Evolutionary conservation across 2,329 filamentous ascomycete genomes (phyloP).

Genomic region (Berkeleyomyces basicola): DNA sequence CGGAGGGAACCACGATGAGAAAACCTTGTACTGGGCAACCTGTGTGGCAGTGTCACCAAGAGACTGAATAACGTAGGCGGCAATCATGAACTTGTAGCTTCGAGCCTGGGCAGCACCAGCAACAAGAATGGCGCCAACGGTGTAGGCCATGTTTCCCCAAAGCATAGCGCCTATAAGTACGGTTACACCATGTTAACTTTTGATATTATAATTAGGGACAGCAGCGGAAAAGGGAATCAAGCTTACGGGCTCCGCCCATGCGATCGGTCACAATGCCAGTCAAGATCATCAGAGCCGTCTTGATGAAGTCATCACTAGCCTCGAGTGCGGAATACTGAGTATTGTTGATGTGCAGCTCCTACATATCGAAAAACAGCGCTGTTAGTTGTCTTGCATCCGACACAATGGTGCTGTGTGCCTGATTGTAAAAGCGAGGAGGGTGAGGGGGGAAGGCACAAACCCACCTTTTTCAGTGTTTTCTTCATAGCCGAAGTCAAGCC

Average conservation of each 20-base stretch:
- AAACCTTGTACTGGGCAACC: constrained; percentile 48
- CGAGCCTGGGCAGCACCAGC: constrained; percentile 39
- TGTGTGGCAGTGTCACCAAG: constrained; percentile 48
- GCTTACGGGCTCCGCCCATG: constrained; percentile 36
- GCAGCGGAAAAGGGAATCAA: neutral
- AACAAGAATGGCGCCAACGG: constrained; percentile 39
- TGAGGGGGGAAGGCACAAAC: neutral
- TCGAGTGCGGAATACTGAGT: constrained; percentile 41
- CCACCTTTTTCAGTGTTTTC: constrained; percentile 38
- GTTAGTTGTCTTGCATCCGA: neutral
- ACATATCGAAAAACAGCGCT: neutral
- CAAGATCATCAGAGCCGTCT: constrained; percentile 35
- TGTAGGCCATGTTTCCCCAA: constrained; percentile 45
- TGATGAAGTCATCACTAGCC: constrained; percentile 46
- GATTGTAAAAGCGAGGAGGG: neutral
- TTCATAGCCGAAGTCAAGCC: constrained; percentile 46
- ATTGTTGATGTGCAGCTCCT: constrained; percentile 41
- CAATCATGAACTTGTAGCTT: constrained; percentile 43
- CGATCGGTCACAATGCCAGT: constrained; percentile 41
- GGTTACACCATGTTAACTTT: neutral
- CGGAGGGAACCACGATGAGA: constrained; percentile 47
- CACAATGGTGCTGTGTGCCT: neutral
- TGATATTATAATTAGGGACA: neutral
- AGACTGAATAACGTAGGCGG: constrained; percentile 35
- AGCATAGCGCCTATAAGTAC: constrained; percentile 30